Percentiles rank a stretch among this genome's conserved stretches.
phyloP scores from a whole-genome alignment of 1,284 basidiomycete species.

The Ceratobasidium sp. region DNA sequence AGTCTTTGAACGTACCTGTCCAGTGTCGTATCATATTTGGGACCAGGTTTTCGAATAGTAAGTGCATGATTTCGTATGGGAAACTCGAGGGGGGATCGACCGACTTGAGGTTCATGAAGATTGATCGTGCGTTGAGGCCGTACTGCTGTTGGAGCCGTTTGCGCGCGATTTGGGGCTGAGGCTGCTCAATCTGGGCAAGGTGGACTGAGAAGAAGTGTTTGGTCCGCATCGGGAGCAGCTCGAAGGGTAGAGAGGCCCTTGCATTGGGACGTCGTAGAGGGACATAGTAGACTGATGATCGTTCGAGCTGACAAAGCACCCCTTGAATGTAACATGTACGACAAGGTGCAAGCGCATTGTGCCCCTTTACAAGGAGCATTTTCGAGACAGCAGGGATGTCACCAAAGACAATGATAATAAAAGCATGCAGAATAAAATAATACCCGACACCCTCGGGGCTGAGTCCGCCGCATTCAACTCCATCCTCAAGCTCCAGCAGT shows the following conservation, averaged over 20 bases:
- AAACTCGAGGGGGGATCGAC: constrained; percentile 19
- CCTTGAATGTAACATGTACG: constrained; percentile 43
- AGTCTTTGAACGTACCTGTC: constrained; percentile 40
- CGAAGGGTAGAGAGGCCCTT: neutral
- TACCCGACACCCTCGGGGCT: neutral
- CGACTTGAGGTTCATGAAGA: constrained; percentile 27
- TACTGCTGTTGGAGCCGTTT: neutral
- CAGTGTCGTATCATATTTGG: constrained; percentile 41
- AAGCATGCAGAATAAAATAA: constrained; percentile 41
- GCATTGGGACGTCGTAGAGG: constrained; percentile 20
- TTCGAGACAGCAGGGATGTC: constrained; percentile 45
- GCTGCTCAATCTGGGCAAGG: neutral
- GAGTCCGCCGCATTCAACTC: constrained; percentile 16
- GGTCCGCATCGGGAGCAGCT: constrained; percentile 29
- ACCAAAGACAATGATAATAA: constrained; percentile 42
- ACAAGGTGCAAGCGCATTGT: constrained; percentile 43
- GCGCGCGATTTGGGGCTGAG: neutral
- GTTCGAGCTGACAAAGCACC: constrained; percentile 45
- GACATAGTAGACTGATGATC: constrained; percentile 23
- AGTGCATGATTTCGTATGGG: constrained; percentile 46
- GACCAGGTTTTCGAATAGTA: constrained; percentile 43
- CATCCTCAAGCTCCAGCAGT: constrained; percentile 33
- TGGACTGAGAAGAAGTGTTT: neutral
- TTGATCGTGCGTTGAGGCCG: constrained; percentile 40
- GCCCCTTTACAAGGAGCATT: constrained; percentile 43